Evolutionary conservation across 441 rosid genomes (phyloP).

Genomic region (Manihot esculenta): DNA sequence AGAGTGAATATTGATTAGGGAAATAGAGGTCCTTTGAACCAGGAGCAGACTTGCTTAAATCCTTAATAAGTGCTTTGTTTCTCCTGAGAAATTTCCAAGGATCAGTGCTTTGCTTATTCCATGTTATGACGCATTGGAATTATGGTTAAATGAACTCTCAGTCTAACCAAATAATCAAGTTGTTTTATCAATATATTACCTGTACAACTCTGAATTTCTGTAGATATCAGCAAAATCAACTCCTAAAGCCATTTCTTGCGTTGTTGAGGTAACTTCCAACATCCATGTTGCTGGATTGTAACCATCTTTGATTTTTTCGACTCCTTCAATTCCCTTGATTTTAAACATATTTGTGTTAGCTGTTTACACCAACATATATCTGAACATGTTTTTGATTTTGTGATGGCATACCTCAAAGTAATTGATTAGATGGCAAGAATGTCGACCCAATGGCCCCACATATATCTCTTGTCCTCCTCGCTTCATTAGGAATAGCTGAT

Average conservation of each 20-base stretch:
- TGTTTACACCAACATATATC: neutral
- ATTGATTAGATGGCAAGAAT: conserved; percentile 55
- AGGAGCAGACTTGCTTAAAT: conserved; percentile 53
- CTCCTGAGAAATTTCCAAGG: conserved; percentile 38
- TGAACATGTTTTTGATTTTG: neutral
- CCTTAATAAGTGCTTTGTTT: conserved; percentile 63
- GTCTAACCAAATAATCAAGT: neutral
- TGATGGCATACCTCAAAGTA: conserved; percentile 61
- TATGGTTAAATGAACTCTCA: no score
- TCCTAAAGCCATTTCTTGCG: conserved; percentile 56
- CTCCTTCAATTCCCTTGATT: conserved; percentile 56
- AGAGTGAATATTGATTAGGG: conserved; percentile 51
- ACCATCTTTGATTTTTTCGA: conserved; percentile 66
- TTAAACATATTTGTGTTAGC: neutral
- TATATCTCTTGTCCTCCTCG: conserved; percentile 83
- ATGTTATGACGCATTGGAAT: neutral
- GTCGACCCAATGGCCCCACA: conserved; percentile 69
- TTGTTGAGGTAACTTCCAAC: conserved; percentile 60
- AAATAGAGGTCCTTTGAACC: conserved; percentile 63
- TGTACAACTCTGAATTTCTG: conserved; percentile 59
- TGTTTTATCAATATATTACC: conserved; percentile 31
- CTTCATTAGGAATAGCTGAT: conserved; percentile 67
- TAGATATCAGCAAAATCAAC: conserved; percentile 63
- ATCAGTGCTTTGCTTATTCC: neutral
- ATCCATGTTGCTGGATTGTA: conserved; percentile 91